Evolutionary conservation across 1,284 basidiomycete species (phyloP).

Genomic region (Pseudozyma hubeiensis): DNA sequence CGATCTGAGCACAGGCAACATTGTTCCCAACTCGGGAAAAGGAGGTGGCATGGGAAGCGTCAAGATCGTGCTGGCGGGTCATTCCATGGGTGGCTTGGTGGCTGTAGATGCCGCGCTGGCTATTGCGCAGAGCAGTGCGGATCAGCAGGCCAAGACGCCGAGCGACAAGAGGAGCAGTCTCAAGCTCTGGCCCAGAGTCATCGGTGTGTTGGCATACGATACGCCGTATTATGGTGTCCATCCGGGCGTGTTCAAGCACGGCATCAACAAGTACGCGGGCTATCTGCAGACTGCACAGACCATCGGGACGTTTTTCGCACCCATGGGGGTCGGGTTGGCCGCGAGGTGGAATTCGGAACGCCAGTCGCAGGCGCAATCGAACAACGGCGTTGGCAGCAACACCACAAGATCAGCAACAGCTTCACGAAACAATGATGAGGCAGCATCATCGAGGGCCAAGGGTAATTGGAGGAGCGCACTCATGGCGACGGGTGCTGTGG

Average conservation of each 20-base stretch:
- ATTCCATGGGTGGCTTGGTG: constrained; percentile 74
- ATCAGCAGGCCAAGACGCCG: constrained; percentile 11
- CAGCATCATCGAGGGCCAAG: constrained; percentile 15
- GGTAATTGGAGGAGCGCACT: constrained; percentile 35
- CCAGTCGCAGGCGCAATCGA: constrained; percentile 16
- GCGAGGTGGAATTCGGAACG: constrained; percentile 65
- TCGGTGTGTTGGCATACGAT: constrained; percentile 86
- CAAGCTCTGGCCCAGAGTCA: constrained; percentile 83
- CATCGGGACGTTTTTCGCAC: constrained; percentile 70
- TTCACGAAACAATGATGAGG: constrained; percentile 35
- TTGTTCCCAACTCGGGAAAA: constrained; percentile 33
- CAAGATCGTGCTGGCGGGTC: constrained; percentile 86
- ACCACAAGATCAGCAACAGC: constrained; percentile 14
- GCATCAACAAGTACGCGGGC: constrained; percentile 79
- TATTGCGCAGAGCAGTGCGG: constrained; percentile 28
- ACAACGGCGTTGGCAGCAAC: constrained; percentile 22
- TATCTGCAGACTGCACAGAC: constrained; percentile 78
- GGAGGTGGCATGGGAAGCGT: constrained; percentile 59
- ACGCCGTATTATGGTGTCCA: constrained; percentile 77
- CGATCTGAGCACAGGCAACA: constrained; percentile 30
- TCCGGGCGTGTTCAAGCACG: constrained; percentile 86
- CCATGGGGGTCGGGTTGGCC: constrained; percentile 72
- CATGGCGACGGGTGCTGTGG: constrained; percentile 74
- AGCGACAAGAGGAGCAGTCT: constrained; percentile 64
- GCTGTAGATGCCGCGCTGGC: constrained; percentile 82